Base-by-base conservation (phyloP, 805 yeast genomes). In the Metschnikowia proteae region DNA sequence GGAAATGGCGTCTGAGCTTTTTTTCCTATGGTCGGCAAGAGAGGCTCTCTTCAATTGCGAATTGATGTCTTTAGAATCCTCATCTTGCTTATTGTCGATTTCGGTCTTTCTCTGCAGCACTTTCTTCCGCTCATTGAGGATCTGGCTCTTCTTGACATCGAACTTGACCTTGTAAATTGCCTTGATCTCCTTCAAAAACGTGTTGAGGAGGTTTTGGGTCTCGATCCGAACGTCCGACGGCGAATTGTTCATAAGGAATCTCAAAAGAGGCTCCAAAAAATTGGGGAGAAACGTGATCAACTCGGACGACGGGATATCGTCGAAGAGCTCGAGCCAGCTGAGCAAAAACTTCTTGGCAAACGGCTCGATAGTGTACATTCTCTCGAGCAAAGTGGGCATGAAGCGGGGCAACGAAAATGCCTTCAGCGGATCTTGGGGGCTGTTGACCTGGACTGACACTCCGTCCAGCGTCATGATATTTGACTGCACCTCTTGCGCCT, bases 311-410 rank as follows among this genome's bases (percentile, higher is more conserved):
- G 99, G 98, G 6, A 91, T 88, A 8, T 94, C 89, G 65, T 92
- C 94, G 43, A 94, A 73, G n/a, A 94, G 78, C 54, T 89, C 86
- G 42, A 94, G 76, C 99, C 99, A 94, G 45, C 95, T 88, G 9
- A 94, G 92, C 48, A 94, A 71, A 60, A 94, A 94, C 70, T 89
- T 85, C 55, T 97, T 78, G 0, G 97, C 90, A 60, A 86, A 88
- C 1, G 98, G 97, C 59, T 94, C 95, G 30, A 88, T 85, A 0
- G 94, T 91, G 60, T 88, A 88, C 68, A 94, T 88, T 55, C 98
- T 75, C 64, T 94, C 99, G 53, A 86, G 82, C 38, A 94, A 68
- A n/a, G 95, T 73, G 0, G 98, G 98, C 34, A 94, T 88, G 67
- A 94, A 94, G 59, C 86, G 85, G 0, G 88, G 85, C 36, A 94